Conservation (phyloP, 1,139 yeast species). For the Scheffersomyces insectosa region DNA sequence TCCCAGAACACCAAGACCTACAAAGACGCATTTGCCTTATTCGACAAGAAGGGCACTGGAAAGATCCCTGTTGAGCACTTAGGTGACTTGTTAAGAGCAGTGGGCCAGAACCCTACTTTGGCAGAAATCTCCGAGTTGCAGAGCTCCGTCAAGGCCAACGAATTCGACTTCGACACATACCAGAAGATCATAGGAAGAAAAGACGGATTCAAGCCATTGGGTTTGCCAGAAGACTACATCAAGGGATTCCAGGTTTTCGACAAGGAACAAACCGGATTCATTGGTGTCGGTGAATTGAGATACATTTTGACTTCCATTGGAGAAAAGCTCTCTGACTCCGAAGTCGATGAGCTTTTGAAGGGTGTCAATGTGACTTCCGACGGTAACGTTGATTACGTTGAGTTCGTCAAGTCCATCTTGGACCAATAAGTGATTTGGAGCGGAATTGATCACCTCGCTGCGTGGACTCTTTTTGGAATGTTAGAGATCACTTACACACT, state of each 20-base stretch:
- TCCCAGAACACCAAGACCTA: slow-evolving; percentile 67
- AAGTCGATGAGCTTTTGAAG: slow-evolving; percentile 93
- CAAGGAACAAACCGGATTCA: slow-evolving; percentile 91
- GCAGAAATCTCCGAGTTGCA: slow-evolving; percentile 82
- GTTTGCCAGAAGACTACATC: slow-evolving; percentile 95
- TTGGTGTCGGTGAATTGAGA: slow-evolving; percentile 95
- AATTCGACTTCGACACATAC: slow-evolving; percentile 75
- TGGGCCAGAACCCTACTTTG: slow-evolving; percentile 97
- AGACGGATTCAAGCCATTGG: slow-evolving; percentile 85
- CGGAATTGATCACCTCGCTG: too few relatives aligned
- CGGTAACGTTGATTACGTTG: slow-evolving; percentile 92
- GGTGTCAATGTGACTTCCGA: slow-evolving; percentile 93
- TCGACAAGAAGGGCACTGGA: slow-evolving; percentile 96
- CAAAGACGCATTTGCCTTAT: slow-evolving; percentile 95
- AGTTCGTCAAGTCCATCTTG: slow-evolving; percentile 88
- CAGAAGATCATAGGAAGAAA: slow-evolving; percentile 80
- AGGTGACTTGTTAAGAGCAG: slow-evolving; percentile 93
- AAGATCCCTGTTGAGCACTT: slow-evolving; percentile 83
- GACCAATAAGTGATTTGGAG: slow-evolving; percentile 57
- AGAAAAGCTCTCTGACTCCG: slow-evolving; percentile 85
- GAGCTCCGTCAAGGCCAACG: slow-evolving; percentile 41
- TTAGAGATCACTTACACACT: too few relatives aligned
- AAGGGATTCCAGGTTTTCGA: slow-evolving; percentile 98
- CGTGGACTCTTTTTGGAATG: too few relatives aligned
- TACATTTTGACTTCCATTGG: slow-evolving; percentile 95